phyloP scores from a whole-genome alignment of 495 filamentous ascomycete species.

The Neurospora cerealis region DNA sequence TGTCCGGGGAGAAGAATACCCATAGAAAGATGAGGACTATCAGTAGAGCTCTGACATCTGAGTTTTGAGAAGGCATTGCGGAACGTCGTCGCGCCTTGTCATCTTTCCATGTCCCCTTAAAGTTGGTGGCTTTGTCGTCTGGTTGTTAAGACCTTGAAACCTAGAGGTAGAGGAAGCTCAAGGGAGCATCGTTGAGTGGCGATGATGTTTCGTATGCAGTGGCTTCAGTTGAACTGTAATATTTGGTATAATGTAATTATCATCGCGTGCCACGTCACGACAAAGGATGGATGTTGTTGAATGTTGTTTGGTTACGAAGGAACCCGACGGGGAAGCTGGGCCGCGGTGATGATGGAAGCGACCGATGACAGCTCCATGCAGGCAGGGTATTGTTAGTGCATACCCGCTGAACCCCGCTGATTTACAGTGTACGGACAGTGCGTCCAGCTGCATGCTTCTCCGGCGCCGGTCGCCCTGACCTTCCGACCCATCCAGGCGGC shows the following conservation, averaged over 20 bases:
- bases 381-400: not conserved
- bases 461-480: not conserved
- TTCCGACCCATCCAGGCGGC: not conserved
- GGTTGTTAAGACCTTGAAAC: not conserved
- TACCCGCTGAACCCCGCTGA: not conserved
- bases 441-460: not conserved
- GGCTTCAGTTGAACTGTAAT: not conserved
- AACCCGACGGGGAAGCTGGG: not conserved
- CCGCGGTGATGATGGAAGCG: not conserved
- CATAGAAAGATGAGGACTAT: conserved; percentile 34
- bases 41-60: conserved; percentile 28
- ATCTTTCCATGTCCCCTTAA: not conserved
- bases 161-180: not conserved
- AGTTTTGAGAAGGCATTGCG: conserved; percentile 25
- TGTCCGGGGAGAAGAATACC: conserved; percentile 30
- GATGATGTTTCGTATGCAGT: not conserved
- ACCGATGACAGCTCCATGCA: not conserved
- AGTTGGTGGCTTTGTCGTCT: not conserved
- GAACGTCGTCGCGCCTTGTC: not conserved
- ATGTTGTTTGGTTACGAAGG: not conserved
- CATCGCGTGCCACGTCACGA: not conserved
- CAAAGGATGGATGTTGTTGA: not conserved
- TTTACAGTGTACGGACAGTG: not conserved
- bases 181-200: not conserved
- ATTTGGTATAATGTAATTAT: not conserved